Conservation (phyloP, 2,329 filamentous ascomycete species). For the Bipolaris zeicola region DNA sequence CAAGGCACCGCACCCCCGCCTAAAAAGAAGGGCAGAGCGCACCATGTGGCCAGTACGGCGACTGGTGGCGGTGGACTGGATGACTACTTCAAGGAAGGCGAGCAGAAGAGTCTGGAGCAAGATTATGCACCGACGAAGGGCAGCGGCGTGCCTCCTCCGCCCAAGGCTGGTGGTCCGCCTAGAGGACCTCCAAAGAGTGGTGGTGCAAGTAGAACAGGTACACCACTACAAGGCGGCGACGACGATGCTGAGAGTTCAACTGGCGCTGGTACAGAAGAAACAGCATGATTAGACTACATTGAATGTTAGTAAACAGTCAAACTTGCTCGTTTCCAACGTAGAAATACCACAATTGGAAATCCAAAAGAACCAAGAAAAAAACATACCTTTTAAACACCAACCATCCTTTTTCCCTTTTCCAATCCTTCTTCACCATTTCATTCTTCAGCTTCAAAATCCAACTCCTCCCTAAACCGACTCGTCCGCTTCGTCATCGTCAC, state of each 20-base stretch:
- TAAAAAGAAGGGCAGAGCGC: slow-evolving; percentile 42
- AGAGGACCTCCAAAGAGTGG: slow-evolving; percentile 41
- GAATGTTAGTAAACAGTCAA: slow-evolving; percentile 3
- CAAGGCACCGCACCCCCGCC: slow-evolving; percentile 24
- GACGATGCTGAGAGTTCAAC: slow-evolving; percentile 4
- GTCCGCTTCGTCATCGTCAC: slow-evolving; percentile 27
- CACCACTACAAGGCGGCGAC: slow-evolving; percentile 17
- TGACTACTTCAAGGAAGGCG: slow-evolving; percentile 54
- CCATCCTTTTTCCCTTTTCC: background rate
- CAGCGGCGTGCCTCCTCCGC: slow-evolving; percentile 44
- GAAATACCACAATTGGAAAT: background rate
- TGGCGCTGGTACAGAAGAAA: slow-evolving; percentile 13
- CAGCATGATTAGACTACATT: slow-evolving; percentile 1
- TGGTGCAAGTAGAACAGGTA: slow-evolving; percentile 18
- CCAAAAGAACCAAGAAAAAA: background rate
- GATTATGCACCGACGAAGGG: slow-evolving; percentile 46
- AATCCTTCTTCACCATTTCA: background rate
- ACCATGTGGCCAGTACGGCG: slow-evolving; percentile 41
- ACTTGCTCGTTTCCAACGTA: background rate
- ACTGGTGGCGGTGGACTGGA: slow-evolving; percentile 45
- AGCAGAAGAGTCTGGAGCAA: slow-evolving; percentile 52
- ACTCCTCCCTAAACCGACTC: slow-evolving; percentile 43
- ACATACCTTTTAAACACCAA: slow-evolving; percentile 15
- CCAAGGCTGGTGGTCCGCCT: slow-evolving; percentile 45
- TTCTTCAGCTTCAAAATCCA: slow-evolving; percentile 23